Conservation (phyloP, 2,329 filamentous ascomycete species). For the Volutella citrinella region DNA sequence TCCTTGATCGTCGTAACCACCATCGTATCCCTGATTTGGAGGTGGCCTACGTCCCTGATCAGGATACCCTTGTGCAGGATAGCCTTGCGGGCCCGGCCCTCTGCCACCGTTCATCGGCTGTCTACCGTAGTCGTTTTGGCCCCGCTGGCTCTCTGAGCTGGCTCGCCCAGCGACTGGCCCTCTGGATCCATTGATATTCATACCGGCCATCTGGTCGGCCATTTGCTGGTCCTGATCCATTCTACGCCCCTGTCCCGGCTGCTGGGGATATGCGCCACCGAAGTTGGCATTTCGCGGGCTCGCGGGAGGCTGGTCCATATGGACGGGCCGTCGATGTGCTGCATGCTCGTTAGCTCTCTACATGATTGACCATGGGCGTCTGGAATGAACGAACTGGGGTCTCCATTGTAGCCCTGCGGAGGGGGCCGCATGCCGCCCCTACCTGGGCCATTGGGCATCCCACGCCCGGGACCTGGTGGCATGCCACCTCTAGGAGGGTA, state of each 20-base stretch:
- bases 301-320: conserved; percentile 29
- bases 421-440: conserved; percentile 40
- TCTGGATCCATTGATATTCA: conserved; percentile 31
- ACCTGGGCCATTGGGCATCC: conserved; percentile 24
- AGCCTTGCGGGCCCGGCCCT: conserved; percentile 30
- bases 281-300: conserved; percentile 27
- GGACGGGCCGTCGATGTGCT: too few species aligned
- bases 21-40: conserved; percentile 22
- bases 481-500: conserved; percentile 37
- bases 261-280: conserved; percentile 19
- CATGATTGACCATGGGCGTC: too few species aligned
- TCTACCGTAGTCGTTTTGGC: conserved; percentile 25
- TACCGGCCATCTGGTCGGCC: conserved; percentile 31
- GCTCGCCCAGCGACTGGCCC: conserved; percentile 17
- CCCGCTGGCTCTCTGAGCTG: conserved; percentile 25
- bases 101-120: conserved; percentile 23
- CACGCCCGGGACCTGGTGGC: conserved; percentile 26
- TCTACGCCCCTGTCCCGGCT: conserved; percentile 17
- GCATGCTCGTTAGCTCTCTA: too few species aligned
- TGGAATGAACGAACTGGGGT: too few species aligned
- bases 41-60: conserved; percentile 28
- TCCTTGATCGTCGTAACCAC: conserved; percentile 17
- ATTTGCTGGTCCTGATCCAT: conserved; percentile 30
- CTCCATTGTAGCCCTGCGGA: conserved; percentile 27
- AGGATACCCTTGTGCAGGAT: conserved; percentile 29